phyloP scores from a whole-genome alignment of 768 basidiomycete species.

The Steccherinum ochraceum region DNA sequence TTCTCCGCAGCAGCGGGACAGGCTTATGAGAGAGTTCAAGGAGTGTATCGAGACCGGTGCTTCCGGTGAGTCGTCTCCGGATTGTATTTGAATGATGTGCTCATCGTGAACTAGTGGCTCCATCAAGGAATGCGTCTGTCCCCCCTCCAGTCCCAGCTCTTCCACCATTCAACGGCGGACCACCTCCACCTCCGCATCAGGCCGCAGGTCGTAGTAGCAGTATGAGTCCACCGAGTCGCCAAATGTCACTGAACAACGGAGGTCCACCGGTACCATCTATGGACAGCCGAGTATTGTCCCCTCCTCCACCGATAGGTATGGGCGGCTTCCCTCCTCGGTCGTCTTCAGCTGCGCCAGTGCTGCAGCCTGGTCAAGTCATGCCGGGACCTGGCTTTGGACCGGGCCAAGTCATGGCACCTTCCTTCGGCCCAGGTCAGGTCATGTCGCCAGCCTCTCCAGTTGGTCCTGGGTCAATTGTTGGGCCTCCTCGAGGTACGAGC shows the following conservation, averaged over 20 bases:
- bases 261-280: neutral
- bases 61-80: constrained; percentile 45
- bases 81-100: neutral
- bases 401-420: constrained; percentile 13
- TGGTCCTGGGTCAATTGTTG: constrained; percentile 9
- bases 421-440: constrained; percentile 7
- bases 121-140: constrained; percentile 38
- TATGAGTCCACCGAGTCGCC: constrained; percentile 18
- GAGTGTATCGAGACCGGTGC: constrained; percentile 84
- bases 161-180: constrained; percentile 19
- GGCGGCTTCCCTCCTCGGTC: constrained; percentile 4
- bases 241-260: constrained; percentile 13
- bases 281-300: constrained; percentile 2
- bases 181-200: constrained; percentile 17
- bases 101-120: neutral
- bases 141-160: constrained; percentile 61
- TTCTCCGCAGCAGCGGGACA: constrained; percentile 52
- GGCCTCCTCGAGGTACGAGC: constrained; percentile 7
- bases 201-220: constrained; percentile 9
- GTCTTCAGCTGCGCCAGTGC: constrained; percentile 4
- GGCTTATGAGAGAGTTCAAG: constrained; percentile 60
- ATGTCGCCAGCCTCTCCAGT: constrained; percentile 8
- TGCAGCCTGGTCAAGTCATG: neutral
- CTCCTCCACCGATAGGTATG: neutral
- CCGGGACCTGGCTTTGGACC: constrained; percentile 21